These are phyloP conservation scores for Vitis rupestris DNA, from an alignment of 164 flowering plant genomes.

Conservation along the genomic window DNA sequence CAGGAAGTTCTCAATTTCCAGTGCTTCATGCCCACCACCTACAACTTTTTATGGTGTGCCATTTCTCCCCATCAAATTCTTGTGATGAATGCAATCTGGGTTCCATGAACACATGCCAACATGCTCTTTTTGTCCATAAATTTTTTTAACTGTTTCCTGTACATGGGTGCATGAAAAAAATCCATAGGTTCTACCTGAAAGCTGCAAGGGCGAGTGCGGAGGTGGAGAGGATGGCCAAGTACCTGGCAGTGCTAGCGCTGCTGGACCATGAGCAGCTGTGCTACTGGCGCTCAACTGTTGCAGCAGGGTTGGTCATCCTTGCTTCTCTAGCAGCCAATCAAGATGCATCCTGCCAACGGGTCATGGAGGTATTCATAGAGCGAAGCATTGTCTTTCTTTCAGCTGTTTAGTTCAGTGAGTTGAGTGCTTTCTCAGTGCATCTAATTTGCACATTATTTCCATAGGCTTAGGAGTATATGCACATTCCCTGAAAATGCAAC, in stretches of 20 bases:
- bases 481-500: not conserved
- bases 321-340: conserved; percentile 52
- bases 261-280: conserved; percentile 57
- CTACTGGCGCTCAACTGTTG: conserved; percentile 88
- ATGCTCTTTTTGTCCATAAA: too few relatives aligned
- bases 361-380: conserved; percentile 50
- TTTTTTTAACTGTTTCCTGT: too few relatives aligned
- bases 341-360: conserved; percentile 43
- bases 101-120: too few relatives aligned
- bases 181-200: conserved; percentile 78
- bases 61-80: not conserved
- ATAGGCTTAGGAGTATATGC: not conserved
- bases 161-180: not conserved
- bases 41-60: conserved; percentile 82
- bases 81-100: not conserved
- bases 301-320: conserved; percentile 79
- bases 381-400: not conserved
- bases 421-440: too few relatives aligned
- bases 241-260: conserved; percentile 60
- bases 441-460: too few relatives aligned
- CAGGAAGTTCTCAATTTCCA: conserved; percentile 79
- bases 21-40: conserved; percentile 70
- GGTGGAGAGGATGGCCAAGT: conserved; percentile 55
- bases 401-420: too few relatives aligned
- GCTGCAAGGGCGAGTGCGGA: conserved; percentile 65